These are phyloP conservation scores for Candolleomyces aberdarensis DNA, from an alignment of 768 basidiomycete species.

Conservation along the genomic window DNA sequence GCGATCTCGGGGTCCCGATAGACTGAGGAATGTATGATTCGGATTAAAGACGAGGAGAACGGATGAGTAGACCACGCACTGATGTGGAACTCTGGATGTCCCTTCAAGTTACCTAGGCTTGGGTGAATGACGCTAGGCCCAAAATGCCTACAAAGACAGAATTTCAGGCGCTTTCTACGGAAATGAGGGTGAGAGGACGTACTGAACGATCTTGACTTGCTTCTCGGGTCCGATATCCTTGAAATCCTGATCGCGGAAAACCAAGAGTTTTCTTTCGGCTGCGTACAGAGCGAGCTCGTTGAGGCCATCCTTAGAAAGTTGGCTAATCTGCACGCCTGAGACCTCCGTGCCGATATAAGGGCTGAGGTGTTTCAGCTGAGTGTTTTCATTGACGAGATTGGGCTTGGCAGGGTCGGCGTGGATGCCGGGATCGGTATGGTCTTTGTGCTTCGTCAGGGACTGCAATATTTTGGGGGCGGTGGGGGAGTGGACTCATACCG, in stretches of 20 bases:
- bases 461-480: too few relatives aligned
- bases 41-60: too few relatives aligned
- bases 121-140: constrained; percentile 28
- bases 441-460: neutral
- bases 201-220: constrained; percentile 39
- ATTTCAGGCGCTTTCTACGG: neutral
- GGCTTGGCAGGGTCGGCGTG: constrained; percentile 53
- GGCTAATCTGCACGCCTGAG: constrained; percentile 48
- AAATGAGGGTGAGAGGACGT: neutral
- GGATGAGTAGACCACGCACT: neutral
- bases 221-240: constrained; percentile 49
- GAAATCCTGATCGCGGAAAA: constrained; percentile 62
- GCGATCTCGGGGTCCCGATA: constrained; percentile 46
- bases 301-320: constrained; percentile 48
- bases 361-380: constrained; percentile 36
- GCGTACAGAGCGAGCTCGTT: constrained; percentile 51
- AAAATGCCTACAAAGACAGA: constrained; percentile 28
- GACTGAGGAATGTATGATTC: constrained; percentile 29
- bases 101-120: constrained; percentile 50
- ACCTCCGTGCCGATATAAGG: constrained; percentile 53
- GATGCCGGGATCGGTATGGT: constrained; percentile 25
- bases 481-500: too few relatives aligned
- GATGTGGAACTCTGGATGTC: constrained; percentile 41
- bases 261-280: constrained; percentile 50
- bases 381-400: constrained; percentile 41